Percentiles rank a stretch among this genome's conserved stretches.
Conservation (phyloP, 495 filamentous ascomycete species). For the Glarea lozoyensis region DNA sequence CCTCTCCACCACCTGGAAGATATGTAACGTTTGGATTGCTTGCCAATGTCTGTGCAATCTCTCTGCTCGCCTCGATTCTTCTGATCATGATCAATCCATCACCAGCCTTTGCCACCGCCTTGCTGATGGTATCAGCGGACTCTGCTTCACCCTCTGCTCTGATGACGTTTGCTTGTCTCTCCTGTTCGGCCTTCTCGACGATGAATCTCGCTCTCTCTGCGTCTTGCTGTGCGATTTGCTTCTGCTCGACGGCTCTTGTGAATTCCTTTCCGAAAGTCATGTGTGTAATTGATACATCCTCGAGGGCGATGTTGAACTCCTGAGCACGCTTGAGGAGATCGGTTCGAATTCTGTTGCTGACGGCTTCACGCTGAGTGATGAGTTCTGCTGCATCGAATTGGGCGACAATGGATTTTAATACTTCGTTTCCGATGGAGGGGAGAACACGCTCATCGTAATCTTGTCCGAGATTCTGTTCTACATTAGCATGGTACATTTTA, state of each 20-base stretch:
- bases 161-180: conserved; percentile 97
- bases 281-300: conserved; percentile 99
- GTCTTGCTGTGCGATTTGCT: conserved; percentile 99
- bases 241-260: conserved; percentile 97
- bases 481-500: conserved; percentile 1
- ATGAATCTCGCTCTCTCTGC: conserved; percentile 96
- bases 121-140: conserved; percentile 88
- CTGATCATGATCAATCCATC: conserved; percentile 92
- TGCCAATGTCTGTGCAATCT: conserved; percentile 87
- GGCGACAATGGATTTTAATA: conserved; percentile 97
- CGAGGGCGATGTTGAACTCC: conserved; percentile 98
- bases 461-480: conserved; percentile 62
- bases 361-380: conserved; percentile 97
- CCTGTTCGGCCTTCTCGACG: conserved; percentile 98
- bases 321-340: conserved; percentile 92
- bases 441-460: conserved; percentile 99
- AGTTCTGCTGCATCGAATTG: conserved; percentile 99
- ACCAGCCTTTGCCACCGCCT: conserved; percentile 83
- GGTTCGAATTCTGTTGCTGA: conserved; percentile 87
- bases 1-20: conserved; percentile 65
- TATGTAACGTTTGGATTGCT: conserved; percentile 95
- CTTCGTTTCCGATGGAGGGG: conserved; percentile 99
- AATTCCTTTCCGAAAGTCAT: conserved; percentile 99
- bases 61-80: conserved; percentile 92
- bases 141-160: conserved; percentile 95